These are phyloP conservation scores for Alternaria novae-zelandiae DNA, from an alignment of 2,329 filamentous ascomycete species.

Conservation along the genomic window DNA sequence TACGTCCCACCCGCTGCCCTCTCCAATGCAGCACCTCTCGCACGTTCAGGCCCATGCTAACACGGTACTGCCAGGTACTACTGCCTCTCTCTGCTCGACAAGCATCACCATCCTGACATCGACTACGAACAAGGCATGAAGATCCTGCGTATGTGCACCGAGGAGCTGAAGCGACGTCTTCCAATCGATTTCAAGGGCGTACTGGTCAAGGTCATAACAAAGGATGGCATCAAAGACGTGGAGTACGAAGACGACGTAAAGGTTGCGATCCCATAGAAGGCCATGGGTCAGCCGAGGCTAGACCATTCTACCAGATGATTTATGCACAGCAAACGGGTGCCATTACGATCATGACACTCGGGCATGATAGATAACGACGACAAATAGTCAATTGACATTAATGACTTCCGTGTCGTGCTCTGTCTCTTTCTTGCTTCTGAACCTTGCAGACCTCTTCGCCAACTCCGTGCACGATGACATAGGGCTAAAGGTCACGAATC, in stretches of 20 bases:
- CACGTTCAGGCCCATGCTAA: background rate
- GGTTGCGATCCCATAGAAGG: slow-evolving; percentile 64
- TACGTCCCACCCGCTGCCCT: slow-evolving; percentile 54
- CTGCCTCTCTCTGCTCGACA: slow-evolving; percentile 95
- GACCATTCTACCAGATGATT: slow-evolving; percentile 5
- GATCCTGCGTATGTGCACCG: slow-evolving; percentile 91
- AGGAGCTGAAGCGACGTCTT: slow-evolving; percentile 95
- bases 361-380: background rate
- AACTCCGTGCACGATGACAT: background rate
- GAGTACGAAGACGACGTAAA: slow-evolving; percentile 83
- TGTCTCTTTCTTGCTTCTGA: background rate
- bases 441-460: background rate
- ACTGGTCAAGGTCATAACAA: slow-evolving; percentile 89
- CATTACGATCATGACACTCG: slow-evolving; percentile 7
- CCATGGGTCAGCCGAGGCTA: background rate
- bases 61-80: slow-evolving; percentile 72
- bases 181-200: slow-evolving; percentile 99
- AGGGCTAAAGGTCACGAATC: background rate
- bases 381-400: background rate
- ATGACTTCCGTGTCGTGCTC: background rate
- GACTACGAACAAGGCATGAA: slow-evolving; percentile 87
- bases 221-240: slow-evolving; percentile 86
- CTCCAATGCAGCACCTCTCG: background rate
- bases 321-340: slow-evolving; percentile 4
- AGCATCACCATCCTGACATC: slow-evolving; percentile 97